Conservation (phyloP, 768 basidiomycete genomes). For the Coprinellus micaceus region DNA sequence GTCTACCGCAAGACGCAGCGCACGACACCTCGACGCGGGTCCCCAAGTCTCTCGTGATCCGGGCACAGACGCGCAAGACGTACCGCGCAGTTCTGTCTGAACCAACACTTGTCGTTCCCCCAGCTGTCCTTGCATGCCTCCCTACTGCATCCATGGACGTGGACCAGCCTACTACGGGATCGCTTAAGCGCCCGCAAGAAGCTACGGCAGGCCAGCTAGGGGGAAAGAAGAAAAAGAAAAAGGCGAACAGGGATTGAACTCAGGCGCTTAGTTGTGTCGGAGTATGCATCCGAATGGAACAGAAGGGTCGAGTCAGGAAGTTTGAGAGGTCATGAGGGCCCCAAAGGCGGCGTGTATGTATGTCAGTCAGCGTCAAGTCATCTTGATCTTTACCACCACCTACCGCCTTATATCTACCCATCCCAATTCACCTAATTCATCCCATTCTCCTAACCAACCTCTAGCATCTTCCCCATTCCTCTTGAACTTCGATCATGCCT, state of each 20-base stretch:
- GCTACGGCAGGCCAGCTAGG: no score
- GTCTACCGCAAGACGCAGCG: conserved; percentile 63
- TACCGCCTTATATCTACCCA: no score
- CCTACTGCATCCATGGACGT: neutral
- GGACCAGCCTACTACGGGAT: neutral
- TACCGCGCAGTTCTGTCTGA: conserved; percentile 79
- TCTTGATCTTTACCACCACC: neutral
- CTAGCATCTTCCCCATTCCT: no score
- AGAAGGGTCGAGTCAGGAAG: no score
- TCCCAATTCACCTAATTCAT: no score
- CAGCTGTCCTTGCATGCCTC: conserved; percentile 20
- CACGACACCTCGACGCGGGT: conserved; percentile 57
- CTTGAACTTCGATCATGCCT: neutral
- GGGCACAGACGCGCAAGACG: conserved; percentile 79
- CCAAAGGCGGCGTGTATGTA: no score
- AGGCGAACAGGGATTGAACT: conserved; percentile 1
- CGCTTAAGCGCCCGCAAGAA: neutral
- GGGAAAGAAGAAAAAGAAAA: conserved; percentile 12
- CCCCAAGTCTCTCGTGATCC: conserved; percentile 64
- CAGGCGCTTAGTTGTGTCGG: neutral
- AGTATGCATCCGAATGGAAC: neutral
- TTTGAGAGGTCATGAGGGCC: no score
- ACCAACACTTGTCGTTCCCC: conserved; percentile 57
- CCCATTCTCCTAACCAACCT: no score
- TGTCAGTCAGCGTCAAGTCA: neutral